These are phyloP conservation scores for Pseudomicrostroma phylloplanum DNA, from an alignment of 1,284 basidiomycete species.

Conservation along the genomic window DNA sequence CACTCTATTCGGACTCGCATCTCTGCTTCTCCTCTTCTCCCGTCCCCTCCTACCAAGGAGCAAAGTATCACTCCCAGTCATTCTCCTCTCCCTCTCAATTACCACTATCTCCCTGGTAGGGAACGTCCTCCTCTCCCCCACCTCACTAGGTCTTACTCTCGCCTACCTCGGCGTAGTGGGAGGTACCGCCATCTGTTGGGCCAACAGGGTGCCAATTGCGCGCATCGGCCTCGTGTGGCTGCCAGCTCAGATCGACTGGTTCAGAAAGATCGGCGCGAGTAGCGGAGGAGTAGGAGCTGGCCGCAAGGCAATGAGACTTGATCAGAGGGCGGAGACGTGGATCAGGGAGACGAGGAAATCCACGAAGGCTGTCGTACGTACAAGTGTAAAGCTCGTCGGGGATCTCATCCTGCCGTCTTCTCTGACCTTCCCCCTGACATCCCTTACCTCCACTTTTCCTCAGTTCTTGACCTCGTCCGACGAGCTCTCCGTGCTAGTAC, in stretches of 20 bases:
- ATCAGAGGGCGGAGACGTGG: neutral
- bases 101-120: slow-evolving; percentile 59
- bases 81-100: slow-evolving; percentile 57
- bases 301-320: neutral
- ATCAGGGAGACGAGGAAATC: neutral
- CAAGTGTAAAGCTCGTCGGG: neutral
- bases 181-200: slow-evolving; percentile 54
- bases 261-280: neutral
- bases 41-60: neutral
- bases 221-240: neutral
- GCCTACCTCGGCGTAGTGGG: slow-evolving; percentile 50
- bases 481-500: neutral
- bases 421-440: neutral
- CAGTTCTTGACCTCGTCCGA: slow-evolving; percentile 1
- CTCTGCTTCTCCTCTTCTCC: slow-evolving; percentile 58
- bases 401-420: neutral
- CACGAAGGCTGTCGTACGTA: neutral
- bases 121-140: slow-evolving; percentile 51
- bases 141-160: slow-evolving; percentile 58
- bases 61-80: slow-evolving; percentile 43
- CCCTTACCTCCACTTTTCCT: neutral
- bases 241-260: neutral
- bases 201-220: slow-evolving; percentile 54
- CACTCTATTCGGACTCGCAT: slow-evolving; percentile 14
- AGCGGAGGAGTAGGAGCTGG: too few relatives aligned